Conservation (phyloP, 2,329 filamentous ascomycete genomes). For the Fusarium mexicanum region DNA sequence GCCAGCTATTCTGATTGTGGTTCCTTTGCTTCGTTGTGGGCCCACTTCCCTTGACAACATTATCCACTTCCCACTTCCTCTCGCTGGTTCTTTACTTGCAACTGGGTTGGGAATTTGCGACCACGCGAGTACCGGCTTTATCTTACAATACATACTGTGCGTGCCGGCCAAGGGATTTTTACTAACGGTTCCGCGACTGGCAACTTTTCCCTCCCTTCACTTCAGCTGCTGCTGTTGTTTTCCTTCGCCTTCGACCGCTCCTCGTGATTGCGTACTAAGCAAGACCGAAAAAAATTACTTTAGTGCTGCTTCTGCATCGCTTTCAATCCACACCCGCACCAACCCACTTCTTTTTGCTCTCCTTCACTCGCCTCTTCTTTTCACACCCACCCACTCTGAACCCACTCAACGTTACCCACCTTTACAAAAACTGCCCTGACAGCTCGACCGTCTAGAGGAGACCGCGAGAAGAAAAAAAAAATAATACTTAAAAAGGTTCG, state of each 20-base stretch:
- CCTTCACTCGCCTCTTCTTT: slow-evolving; percentile 37
- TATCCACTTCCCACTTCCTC: slow-evolving; percentile 42
- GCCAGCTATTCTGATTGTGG: slow-evolving; percentile 42
- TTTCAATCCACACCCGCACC: slow-evolving; percentile 38
- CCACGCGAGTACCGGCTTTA: slow-evolving; percentile 28
- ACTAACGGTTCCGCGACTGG: slow-evolving; percentile 38
- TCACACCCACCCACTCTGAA: slow-evolving; percentile 37
- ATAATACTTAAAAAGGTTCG: slow-evolving; percentile 51
- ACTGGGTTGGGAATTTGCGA: slow-evolving; percentile 29
- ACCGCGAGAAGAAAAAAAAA: slow-evolving; percentile 43
- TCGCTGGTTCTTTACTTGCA: slow-evolving; percentile 19
- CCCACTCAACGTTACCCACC: slow-evolving; percentile 43
- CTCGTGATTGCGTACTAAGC: slow-evolving; percentile 33
- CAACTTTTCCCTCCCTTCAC: background rate
- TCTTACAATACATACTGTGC: slow-evolving; percentile 29
- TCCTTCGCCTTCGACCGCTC: slow-evolving; percentile 22
- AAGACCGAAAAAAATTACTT: slow-evolving; percentile 23
- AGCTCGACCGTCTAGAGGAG: slow-evolving; percentile 34
- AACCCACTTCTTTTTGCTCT: slow-evolving; percentile 38
- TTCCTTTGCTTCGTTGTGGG: slow-evolving; percentile 40
- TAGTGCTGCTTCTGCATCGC: slow-evolving; percentile 31
- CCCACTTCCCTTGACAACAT: slow-evolving; percentile 41
- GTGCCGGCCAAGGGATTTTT: slow-evolving; percentile 36
- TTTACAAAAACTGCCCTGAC: slow-evolving; percentile 45
- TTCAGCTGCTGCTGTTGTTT: slow-evolving; percentile 1